phyloP scores from a whole-genome alignment of 768 basidiomycete genomes.

The Boletus rubescentipes region DNA sequence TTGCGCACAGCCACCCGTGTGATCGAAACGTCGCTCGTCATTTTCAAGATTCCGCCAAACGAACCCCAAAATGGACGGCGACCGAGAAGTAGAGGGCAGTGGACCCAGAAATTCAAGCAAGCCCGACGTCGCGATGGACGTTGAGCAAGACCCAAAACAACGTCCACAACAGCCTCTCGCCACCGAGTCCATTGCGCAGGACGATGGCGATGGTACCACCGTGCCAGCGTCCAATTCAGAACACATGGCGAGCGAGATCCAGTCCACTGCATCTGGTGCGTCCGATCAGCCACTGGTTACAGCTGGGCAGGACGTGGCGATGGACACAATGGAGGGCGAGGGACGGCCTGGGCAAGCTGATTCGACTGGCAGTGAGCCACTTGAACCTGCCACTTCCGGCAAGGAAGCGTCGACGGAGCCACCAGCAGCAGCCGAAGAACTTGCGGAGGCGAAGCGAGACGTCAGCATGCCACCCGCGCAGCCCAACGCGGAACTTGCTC shows the following conservation, averaged over 20 bases:
- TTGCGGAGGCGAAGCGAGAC: conserved; percentile 20
- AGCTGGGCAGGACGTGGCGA: conserved; percentile 24
- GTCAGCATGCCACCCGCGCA: conserved; percentile 24
- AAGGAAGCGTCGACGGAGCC: conserved; percentile 8
- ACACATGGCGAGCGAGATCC: conserved; percentile 4
- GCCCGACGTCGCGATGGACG: conserved; percentile 21
- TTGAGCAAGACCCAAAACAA: conserved; percentile 17
- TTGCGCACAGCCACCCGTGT: conserved; percentile 25
- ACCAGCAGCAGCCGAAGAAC: conserved; percentile 13
- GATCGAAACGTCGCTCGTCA: conserved; percentile 29
- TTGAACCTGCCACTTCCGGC: neutral
- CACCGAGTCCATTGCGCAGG: neutral
- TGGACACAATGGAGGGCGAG: conserved; percentile 22
- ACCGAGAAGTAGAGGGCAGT: conserved; percentile 10
- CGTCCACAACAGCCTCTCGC: neutral
- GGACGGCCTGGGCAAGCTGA: conserved; percentile 12
- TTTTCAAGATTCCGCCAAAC: conserved; percentile 24
- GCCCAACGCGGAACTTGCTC: conserved; percentile 9
- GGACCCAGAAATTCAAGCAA: neutral
- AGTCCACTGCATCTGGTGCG: conserved; percentile 5
- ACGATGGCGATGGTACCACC: neutral
- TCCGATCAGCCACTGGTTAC: conserved; percentile 25
- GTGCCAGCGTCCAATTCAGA: conserved; percentile 10
- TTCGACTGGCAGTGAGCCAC: conserved; percentile 1
- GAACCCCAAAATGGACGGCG: conserved; percentile 23